These are phyloP conservation scores for Hypoxylon fragiforme DNA, from an alignment of 495 filamentous ascomycete species.

Conservation along the genomic window DNA sequence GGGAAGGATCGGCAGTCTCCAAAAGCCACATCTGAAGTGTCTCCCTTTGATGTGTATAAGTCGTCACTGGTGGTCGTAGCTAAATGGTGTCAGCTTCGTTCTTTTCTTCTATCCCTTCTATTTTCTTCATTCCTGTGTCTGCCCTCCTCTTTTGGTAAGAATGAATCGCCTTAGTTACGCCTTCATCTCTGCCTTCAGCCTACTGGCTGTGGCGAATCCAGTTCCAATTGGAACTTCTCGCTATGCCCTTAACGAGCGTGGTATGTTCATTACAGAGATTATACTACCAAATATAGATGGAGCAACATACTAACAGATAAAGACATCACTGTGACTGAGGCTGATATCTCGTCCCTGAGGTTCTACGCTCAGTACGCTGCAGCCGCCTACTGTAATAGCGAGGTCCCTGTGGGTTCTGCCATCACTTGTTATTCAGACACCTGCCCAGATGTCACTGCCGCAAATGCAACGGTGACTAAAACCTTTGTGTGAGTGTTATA, in stretches of 20 bases:
- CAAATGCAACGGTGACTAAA: constrained; percentile 56
- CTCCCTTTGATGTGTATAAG: too few relatives aligned
- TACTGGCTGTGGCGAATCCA: constrained; percentile 18
- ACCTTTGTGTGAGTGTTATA: constrained; percentile 60
- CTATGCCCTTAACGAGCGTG: constrained; percentile 2
- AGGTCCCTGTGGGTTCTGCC: constrained; percentile 51
- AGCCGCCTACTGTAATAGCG: constrained; percentile 67
- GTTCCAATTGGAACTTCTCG: constrained; percentile 2
- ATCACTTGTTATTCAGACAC: constrained; percentile 61
- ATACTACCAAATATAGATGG: background rate
- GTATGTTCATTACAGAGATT: constrained; percentile 10
- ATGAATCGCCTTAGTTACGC: constrained; percentile 27
- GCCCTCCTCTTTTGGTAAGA: constrained; percentile 4
- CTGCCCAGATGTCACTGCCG: constrained; percentile 65
- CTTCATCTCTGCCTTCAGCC: constrained; percentile 23
- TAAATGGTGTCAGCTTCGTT: too few relatives aligned
- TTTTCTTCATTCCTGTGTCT: background rate
- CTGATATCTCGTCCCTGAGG: constrained; percentile 54
- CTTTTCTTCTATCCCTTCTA: too few relatives aligned
- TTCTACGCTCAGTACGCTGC: constrained; percentile 72
- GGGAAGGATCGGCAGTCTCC: constrained; percentile 13
- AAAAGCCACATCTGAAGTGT: background rate
- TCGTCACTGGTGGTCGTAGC: too few relatives aligned
- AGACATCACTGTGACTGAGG: constrained; percentile 33
- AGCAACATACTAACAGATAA: constrained; percentile 12